A percentile compares a stretch with the other conserved stretches of the same genome.
Conservation (phyloP, 345 rosid genomes). For the Salix viminalis region DNA sequence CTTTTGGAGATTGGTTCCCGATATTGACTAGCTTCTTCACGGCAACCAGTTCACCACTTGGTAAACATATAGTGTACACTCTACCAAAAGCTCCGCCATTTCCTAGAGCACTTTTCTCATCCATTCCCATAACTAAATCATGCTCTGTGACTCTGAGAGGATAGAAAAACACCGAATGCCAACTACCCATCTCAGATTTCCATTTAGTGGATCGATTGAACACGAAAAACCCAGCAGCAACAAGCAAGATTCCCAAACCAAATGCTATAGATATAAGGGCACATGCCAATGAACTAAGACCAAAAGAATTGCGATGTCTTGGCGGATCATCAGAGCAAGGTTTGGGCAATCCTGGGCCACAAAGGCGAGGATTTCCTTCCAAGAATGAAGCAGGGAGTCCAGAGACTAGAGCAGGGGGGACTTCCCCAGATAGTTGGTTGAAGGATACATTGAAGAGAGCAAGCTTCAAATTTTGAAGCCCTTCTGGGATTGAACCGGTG, state of each 20-base stretch:
- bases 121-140: conserved; percentile 58
- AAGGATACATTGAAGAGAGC: conserved; percentile 88
- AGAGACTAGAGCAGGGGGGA: conserved; percentile 60
- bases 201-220: conserved; percentile 48
- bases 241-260: conserved; percentile 43
- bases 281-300: conserved; percentile 40
- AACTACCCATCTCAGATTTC: conserved; percentile 47
- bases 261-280: conserved; percentile 63
- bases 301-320: conserved; percentile 27
- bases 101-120: conserved; percentile 57
- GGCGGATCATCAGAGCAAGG: conserved; percentile 48
- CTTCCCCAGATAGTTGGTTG: conserved; percentile 62
- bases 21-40: conserved; percentile 68
- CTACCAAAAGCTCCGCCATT: conserved; percentile 61
- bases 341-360: conserved; percentile 73
- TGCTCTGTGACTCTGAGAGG: conserved; percentile 76
- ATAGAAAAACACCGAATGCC: conserved; percentile 79
- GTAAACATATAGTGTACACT: conserved; percentile 53
- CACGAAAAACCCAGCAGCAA: conserved; percentile 49
- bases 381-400: conserved; percentile 90
- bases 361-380: conserved; percentile 80
- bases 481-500: conserved; percentile 71
- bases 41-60: conserved; percentile 74
- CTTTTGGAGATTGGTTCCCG: conserved; percentile 55
- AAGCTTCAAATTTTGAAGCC: conserved; percentile 74